Evolutionary conservation across 495 filamentous ascomycete genomes (phyloP).

Genomic region (Penicillium waksmanii): DNA sequence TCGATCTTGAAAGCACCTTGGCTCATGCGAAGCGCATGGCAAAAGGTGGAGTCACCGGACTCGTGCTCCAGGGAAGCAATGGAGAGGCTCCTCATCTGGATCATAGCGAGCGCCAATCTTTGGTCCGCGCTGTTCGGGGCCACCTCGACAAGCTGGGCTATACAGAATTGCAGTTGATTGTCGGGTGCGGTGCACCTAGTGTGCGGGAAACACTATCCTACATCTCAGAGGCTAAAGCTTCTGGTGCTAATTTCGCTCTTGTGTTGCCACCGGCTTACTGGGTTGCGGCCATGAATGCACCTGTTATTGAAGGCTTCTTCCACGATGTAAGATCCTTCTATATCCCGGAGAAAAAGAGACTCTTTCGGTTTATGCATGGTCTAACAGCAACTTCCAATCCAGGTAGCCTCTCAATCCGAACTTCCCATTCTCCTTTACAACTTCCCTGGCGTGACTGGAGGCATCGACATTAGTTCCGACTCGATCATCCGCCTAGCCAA

Average conservation of each 20-base stretch:
- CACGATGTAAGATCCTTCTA: too few species aligned
- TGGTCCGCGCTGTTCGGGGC: too few species aligned
- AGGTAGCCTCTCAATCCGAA: background rate
- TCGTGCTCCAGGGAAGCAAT: constrained; percentile 15
- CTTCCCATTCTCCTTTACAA: background rate
- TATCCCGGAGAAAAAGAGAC: too few species aligned
- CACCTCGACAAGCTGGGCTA: too few species aligned
- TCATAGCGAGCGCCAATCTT: constrained; percentile 8
- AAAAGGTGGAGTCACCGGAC: constrained; percentile 3
- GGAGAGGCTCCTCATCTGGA: constrained; percentile 15
- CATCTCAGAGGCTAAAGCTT: background rate
- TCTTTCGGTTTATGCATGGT: too few species aligned
- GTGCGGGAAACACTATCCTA: background rate
- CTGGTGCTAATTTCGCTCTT: background rate
- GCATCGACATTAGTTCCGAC: background rate
- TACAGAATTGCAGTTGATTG: background rate
- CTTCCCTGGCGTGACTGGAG: background rate
- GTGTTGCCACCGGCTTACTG: background rate
- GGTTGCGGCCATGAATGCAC: background rate
- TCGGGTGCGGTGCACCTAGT: background rate
- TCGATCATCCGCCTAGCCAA: background rate
- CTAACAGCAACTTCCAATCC: too few species aligned
- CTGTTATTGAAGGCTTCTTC: background rate
- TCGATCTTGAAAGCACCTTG: background rate
- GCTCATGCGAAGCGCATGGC: background rate